Evolutionary conservation across 257 asterid species (phyloP).

Genomic region (Rubia yunnanensis): DNA sequence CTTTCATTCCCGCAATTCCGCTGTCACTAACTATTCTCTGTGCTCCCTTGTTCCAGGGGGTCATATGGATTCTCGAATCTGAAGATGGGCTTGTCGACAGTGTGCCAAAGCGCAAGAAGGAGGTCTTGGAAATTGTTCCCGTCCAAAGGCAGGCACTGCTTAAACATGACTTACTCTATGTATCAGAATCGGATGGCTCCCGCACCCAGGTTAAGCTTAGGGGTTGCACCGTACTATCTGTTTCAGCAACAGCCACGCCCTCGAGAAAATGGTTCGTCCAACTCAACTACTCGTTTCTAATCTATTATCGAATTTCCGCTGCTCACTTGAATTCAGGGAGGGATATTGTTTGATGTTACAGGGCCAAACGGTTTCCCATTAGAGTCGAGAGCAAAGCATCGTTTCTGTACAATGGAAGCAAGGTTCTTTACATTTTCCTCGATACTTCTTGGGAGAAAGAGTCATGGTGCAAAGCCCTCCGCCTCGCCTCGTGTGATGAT

Average conservation of each 20-base stretch:
- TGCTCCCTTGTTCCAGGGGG: conserved; percentile 62
- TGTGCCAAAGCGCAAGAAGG: conserved; percentile 62
- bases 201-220: conserved; percentile 50
- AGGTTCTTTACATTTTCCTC: conserved; percentile 52
- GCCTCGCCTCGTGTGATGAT: conserved; percentile 65
- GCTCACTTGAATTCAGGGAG: background rate
- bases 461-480: conserved; percentile 96
- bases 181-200: conserved; percentile 62
- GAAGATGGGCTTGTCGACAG: conserved; percentile 43
- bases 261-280: conserved; percentile 67
- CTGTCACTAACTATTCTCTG: too few species aligned
- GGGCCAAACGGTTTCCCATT: conserved; percentile 91
- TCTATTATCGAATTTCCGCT: background rate
- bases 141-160: conserved; percentile 53
- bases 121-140: conserved; percentile 64
- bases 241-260: conserved; percentile 65
- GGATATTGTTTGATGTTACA: conserved; percentile 21
- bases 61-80: conserved; percentile 72
- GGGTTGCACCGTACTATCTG: conserved; percentile 70
- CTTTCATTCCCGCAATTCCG: too few species aligned
- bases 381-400: conserved; percentile 68
- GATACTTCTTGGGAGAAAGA: conserved; percentile 98
- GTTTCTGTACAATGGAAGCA: conserved; percentile 57
- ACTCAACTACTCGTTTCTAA: background rate
- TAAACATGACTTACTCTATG: conserved; percentile 42